Percentiles rank a stretch among this genome's conserved stretches.
Conservation (phyloP, 176 grass and related monocot species). For the Otatea glauca region DNA sequence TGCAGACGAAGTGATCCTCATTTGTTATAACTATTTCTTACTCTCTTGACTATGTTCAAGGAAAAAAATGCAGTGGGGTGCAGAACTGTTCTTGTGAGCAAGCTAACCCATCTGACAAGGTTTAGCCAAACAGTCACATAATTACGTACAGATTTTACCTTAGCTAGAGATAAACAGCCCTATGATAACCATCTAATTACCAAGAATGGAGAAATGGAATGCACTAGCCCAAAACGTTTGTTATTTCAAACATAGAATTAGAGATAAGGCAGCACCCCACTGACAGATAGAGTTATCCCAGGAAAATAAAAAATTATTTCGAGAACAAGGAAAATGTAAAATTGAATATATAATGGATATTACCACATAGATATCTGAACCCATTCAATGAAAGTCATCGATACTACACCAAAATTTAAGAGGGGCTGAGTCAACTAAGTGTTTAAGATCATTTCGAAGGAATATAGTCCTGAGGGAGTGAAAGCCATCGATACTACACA, state of each 20-base stretch:
- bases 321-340: neutral
- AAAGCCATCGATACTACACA: neutral
- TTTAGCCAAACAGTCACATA: slow-evolving; percentile 1
- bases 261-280: neutral
- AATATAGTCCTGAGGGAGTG: neutral
- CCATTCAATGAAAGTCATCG: neutral
- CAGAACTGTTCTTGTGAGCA: slow-evolving; percentile 18
- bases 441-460: slow-evolving; percentile 9
- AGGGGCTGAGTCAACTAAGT: neutral
- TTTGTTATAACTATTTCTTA: slow-evolving; percentile 27
- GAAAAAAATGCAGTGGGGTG: neutral
- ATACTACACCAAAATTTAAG: neutral
- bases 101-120: neutral
- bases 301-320: neutral
- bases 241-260: neutral
- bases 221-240: neutral
- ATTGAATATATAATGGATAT: neutral
- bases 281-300: neutral
- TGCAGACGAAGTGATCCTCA: neutral
- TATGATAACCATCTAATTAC: neutral
- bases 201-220: slow-evolving; percentile 9
- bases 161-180: neutral
- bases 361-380: slow-evolving; percentile 12
- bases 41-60: slow-evolving; percentile 12
- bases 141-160: slow-evolving; percentile 6